Percentiles rank a stretch among this genome's conserved stretches.
phyloP scores from a whole-genome alignment of 2,329 filamentous ascomycete genomes.

The Keithomyces neogunnii region DNA sequence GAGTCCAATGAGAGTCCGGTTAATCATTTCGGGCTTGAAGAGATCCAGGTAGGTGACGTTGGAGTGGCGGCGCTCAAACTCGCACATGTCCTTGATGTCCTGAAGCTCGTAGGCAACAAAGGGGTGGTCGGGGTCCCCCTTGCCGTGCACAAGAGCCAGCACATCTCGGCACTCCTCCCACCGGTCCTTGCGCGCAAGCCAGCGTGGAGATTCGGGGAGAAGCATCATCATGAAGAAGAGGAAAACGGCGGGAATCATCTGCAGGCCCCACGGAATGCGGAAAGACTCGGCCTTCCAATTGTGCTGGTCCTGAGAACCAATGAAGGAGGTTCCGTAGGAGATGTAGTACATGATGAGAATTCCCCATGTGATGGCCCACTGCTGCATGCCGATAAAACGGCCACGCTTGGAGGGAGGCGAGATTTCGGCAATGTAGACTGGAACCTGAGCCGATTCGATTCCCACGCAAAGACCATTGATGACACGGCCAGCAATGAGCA shows the following conservation, averaged over 20 bases:
- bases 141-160: slow-evolving; percentile 51
- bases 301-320: slow-evolving; percentile 27
- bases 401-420: slow-evolving; percentile 47
- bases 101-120: slow-evolving; percentile 61
- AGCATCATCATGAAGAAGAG: slow-evolving; percentile 52
- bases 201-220: slow-evolving; percentile 54
- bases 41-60: slow-evolving; percentile 66
- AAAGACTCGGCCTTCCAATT: slow-evolving; percentile 45
- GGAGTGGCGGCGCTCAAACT: slow-evolving; percentile 62
- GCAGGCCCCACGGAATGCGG: slow-evolving; percentile 56
- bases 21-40: slow-evolving; percentile 57
- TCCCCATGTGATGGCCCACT: slow-evolving; percentile 62
- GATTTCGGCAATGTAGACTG: slow-evolving; percentile 63
- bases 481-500: slow-evolving; percentile 46
- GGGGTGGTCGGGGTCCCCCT: slow-evolving; percentile 54
- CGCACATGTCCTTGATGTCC: slow-evolving; percentile 65
- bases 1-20: slow-evolving; percentile 41
- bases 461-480: slow-evolving; percentile 61
- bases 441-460: slow-evolving; percentile 58
- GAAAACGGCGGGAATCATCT: slow-evolving; percentile 53
- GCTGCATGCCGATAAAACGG: slow-evolving; percentile 61
- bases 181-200: slow-evolving; percentile 54
- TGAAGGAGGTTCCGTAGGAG: slow-evolving; percentile 54
- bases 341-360: slow-evolving; percentile 66
- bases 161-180: slow-evolving; percentile 49